phyloP scores from a whole-genome alignment of 306 rosid species.

The Notholithocarpus densiflorus region DNA sequence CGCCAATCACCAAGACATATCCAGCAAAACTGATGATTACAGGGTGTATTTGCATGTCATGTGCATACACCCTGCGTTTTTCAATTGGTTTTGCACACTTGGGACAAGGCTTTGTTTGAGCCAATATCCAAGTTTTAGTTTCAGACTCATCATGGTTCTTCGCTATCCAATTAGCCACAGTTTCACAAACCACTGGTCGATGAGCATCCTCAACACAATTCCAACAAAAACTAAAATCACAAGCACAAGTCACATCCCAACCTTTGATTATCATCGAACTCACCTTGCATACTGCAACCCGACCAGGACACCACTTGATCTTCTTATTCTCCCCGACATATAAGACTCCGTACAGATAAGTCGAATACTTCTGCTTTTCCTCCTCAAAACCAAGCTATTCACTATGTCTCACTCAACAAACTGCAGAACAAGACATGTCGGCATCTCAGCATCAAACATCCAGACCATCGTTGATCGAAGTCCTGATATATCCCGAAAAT shows the following conservation, averaged over 20 bases:
- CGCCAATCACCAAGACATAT: constrained; percentile 35
- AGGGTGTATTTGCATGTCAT: constrained; percentile 41
- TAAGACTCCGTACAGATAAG: constrained; percentile 39
- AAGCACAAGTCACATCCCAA: constrained; percentile 34
- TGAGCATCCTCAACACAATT: constrained; percentile 44
- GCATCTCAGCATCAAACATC: constrained; percentile 40
- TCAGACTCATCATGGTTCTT: constrained; percentile 38
- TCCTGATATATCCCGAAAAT: constrained; percentile 32
- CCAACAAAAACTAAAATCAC: constrained; percentile 40
- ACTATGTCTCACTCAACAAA: constrained; percentile 34
- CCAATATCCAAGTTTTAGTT: constrained; percentile 38
- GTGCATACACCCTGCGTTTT: constrained; percentile 41
- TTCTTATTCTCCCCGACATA: constrained; percentile 38
- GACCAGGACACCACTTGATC: constrained; percentile 51
- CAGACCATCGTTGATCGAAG: constrained; percentile 40
- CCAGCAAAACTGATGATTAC: constrained; percentile 43
- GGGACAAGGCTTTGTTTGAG: constrained; percentile 44
- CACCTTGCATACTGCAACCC: constrained; percentile 34
- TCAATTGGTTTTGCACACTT: constrained; percentile 41
- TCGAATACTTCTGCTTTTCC: constrained; percentile 29
- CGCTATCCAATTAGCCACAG: constrained; percentile 32
- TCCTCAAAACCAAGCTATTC: constrained; percentile 1
- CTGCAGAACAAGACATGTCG: constrained; percentile 34
- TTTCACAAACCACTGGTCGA: constrained; percentile 41
- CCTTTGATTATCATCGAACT: background rate